Evolutionary conservation across 1,139 yeast genomes (phyloP).

Genomic region (Candida sp.): DNA sequence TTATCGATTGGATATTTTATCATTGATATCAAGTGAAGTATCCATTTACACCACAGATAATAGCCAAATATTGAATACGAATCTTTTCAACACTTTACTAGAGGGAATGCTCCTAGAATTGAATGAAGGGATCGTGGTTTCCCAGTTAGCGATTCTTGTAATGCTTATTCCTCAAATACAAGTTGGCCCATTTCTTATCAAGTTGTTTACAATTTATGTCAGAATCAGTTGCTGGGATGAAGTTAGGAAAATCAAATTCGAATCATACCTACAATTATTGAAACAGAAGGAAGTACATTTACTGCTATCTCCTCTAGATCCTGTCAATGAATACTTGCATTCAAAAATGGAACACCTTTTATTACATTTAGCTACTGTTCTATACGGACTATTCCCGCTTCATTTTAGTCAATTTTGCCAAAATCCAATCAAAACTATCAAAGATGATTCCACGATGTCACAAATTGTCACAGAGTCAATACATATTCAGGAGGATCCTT

Average conservation of each 20-base stretch:
- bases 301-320: conserved; percentile 12
- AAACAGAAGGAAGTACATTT: conserved; percentile 8
- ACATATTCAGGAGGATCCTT: not conserved
- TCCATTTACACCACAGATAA: conserved; percentile 28
- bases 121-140: conserved; percentile 37
- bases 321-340: conserved; percentile 1
- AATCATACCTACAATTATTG: conserved; percentile 7
- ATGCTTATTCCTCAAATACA: conserved; percentile 57
- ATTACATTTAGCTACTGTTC: conserved; percentile 31
- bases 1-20: conserved; percentile 32
- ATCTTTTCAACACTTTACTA: conserved; percentile 39
- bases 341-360: conserved; percentile 16
- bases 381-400: conserved; percentile 63
- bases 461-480: not conserved
- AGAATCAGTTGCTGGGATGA: conserved; percentile 37
- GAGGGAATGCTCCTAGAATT: conserved; percentile 43
- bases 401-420: conserved; percentile 44
- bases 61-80: conserved; percentile 30
- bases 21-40: conserved; percentile 24
- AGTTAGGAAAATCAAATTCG: conserved; percentile 10
- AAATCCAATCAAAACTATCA: conserved; percentile 28
- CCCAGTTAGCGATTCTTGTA: conserved; percentile 41
- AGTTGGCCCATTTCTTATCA: conserved; percentile 32
- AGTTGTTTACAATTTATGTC: conserved; percentile 43
- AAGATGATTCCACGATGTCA: conserved; percentile 7